Evolutionary conservation across 2,329 filamentous ascomycete species (phyloP).

Genomic region (Periconia sp.): DNA sequence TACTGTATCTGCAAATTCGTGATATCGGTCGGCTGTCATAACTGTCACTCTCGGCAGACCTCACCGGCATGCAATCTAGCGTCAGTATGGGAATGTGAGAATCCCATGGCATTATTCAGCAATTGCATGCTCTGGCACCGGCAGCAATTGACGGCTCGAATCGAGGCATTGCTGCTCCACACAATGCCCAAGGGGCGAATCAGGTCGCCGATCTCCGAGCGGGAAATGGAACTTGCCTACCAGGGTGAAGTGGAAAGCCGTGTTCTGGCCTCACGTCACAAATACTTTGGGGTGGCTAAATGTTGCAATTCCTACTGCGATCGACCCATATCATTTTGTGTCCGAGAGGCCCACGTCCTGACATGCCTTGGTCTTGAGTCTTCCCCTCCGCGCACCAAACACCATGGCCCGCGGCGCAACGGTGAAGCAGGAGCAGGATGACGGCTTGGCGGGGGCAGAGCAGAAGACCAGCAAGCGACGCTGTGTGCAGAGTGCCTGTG

Average conservation of each 20-base stretch:
- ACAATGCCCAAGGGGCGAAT: not conserved
- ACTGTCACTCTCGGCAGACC: not conserved
- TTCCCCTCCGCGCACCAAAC: constrained; percentile 19
- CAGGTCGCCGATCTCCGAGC: not conserved
- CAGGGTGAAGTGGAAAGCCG: not conserved
- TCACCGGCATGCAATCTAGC: not conserved
- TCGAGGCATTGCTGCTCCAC: not conserved
- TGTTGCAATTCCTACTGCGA: not conserved
- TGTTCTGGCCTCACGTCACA: constrained; percentile 16
- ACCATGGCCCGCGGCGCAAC: constrained; percentile 14
- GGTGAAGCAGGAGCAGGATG: constrained; percentile 23
- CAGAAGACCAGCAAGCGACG: constrained; percentile 35
- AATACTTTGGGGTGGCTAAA: constrained; percentile 9
- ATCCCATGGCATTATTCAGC: not conserved
- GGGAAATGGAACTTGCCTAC: not conserved
- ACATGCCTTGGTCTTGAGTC: not conserved
- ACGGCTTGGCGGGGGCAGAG: constrained; percentile 19
- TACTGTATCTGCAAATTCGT: not conserved
- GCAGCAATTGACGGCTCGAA: not conserved
- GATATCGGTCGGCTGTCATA: too few relatives aligned
- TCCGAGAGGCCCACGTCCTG: not conserved
- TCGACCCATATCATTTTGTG: not conserved
- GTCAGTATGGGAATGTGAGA: not conserved
- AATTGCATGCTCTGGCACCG: not conserved
- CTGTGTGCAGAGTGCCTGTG: constrained; percentile 47